phyloP scores from a whole-genome alignment of 2,329 filamentous ascomycete genomes.

The Plenodomus lindquistii region DNA sequence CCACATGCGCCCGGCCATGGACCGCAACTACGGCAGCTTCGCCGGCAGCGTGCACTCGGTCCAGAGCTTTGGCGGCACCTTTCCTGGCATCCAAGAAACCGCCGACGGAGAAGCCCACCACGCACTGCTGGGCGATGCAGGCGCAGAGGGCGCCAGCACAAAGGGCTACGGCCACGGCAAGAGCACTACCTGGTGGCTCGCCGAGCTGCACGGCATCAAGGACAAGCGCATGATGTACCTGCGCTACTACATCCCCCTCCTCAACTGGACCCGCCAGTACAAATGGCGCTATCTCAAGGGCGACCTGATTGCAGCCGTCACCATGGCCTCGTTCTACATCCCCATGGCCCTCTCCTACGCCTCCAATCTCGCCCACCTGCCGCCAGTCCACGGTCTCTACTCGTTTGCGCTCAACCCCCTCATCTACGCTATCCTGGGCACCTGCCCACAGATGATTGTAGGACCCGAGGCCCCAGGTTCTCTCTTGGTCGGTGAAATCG shows the following conservation, averaged over 20 bases:
- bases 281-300: conserved; percentile 79
- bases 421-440: conserved; percentile 88
- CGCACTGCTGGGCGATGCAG: conserved; percentile 47
- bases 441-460: conserved; percentile 89
- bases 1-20: conserved; percentile 67
- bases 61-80: conserved; percentile 45
- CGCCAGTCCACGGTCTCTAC: conserved; percentile 92
- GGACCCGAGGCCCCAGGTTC: conserved; percentile 94
- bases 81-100: conserved; percentile 37
- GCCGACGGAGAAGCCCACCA: conserved; percentile 38
- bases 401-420: conserved; percentile 91
- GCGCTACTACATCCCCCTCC: conserved; percentile 87
- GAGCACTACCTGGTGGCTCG: conserved; percentile 72
- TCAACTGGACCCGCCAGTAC: conserved; percentile 91
- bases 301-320: conserved; percentile 84
- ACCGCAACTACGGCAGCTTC: conserved; percentile 58
- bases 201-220: conserved; percentile 72
- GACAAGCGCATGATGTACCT: conserved; percentile 77
- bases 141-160: conserved; percentile 50
- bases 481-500: conserved; percentile 82
- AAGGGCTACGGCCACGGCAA: conserved; percentile 60
- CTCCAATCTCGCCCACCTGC: conserved; percentile 88
- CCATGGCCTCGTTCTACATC: conserved; percentile 98
- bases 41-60: conserved; percentile 53
- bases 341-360: conserved; percentile 95